Evolutionary conservation across 768 basidiomycete species (phyloP).

Genomic region (Mycena olivaceomarginata): DNA sequence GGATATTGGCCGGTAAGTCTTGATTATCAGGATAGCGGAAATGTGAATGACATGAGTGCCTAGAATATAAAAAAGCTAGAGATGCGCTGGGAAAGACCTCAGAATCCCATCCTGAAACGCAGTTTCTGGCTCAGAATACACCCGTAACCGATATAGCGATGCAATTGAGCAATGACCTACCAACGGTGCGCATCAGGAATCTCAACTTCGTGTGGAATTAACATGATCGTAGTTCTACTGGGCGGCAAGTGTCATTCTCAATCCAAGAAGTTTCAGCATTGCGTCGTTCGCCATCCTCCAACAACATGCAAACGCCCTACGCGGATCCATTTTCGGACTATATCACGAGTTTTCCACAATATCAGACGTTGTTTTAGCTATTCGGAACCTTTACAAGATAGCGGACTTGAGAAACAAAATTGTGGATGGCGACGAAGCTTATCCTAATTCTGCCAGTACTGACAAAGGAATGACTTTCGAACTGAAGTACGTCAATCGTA

Average conservation of each 20-base stretch:
- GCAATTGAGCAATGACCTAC: background rate
- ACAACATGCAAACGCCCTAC: slow-evolving; percentile 47
- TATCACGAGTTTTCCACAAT: background rate
- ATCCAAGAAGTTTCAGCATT: slow-evolving; percentile 50
- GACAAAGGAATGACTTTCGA: slow-evolving; percentile 37
- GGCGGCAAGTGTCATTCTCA: slow-evolving; percentile 48
- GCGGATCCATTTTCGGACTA: slow-evolving; percentile 43
- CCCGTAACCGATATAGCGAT: background rate
- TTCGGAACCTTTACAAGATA: slow-evolving; percentile 47
- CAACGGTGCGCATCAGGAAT: background rate
- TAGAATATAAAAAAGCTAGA: slow-evolving; percentile 28
- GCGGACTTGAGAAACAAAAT: slow-evolving; percentile 47
- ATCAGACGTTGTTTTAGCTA: slow-evolving; percentile 18
- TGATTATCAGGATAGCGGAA: background rate
- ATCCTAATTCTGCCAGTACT: slow-evolving; percentile 43
- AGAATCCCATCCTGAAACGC: background rate
- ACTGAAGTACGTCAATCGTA: slow-evolving; percentile 5
- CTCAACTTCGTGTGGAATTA: no score
- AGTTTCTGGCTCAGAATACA: background rate
- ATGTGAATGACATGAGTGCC: no score
- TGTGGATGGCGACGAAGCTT: slow-evolving; percentile 48
- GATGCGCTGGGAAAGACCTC: slow-evolving; percentile 7
- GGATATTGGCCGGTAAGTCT: slow-evolving; percentile 21
- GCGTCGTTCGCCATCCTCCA: slow-evolving; percentile 53
- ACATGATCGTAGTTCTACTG: slow-evolving; percentile 46